phyloP scores from a whole-genome alignment of 1,139 yeast genomes.

The Nematodospora anomalae region DNA sequence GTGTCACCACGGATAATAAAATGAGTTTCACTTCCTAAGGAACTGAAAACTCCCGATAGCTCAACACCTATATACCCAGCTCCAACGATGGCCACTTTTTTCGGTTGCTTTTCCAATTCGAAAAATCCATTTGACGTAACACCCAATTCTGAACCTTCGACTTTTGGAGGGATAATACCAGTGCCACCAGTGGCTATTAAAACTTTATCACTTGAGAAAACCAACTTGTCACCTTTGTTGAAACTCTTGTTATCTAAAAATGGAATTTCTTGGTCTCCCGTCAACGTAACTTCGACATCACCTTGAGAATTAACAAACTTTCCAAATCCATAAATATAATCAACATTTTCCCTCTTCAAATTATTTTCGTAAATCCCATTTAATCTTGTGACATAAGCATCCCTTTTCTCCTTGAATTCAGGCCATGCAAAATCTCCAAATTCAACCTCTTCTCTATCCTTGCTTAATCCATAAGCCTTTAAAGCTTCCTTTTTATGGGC shows the following conservation, averaged over 20 bases:
- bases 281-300: slow-evolving; percentile 69
- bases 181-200: slow-evolving; percentile 94
- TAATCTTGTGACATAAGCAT: slow-evolving; percentile 81
- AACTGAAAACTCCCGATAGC: slow-evolving; percentile 89
- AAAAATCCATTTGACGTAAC: slow-evolving; percentile 92
- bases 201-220: slow-evolving; percentile 76
- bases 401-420: slow-evolving; percentile 78
- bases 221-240: slow-evolving; percentile 52
- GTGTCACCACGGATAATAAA: slow-evolving; percentile 88
- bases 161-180: slow-evolving; percentile 66
- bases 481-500: slow-evolving; percentile 77
- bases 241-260: slow-evolving; percentile 32
- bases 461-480: slow-evolving; percentile 69
- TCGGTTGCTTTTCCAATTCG: slow-evolving; percentile 76
- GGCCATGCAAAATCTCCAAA: slow-evolving; percentile 74
- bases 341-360: slow-evolving; percentile 84
- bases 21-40: slow-evolving; percentile 85
- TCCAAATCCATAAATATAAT: slow-evolving; percentile 86
- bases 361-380: slow-evolving; percentile 93
- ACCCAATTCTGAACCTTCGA: slow-evolving; percentile 83
- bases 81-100: slow-evolving; percentile 91
- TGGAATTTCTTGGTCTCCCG: slow-evolving; percentile 41
- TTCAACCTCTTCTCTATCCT: slow-evolving; percentile 51
- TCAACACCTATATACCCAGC: slow-evolving; percentile 98
- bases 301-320: slow-evolving; percentile 62